Base-by-base conservation (phyloP, 345 rosid species). In the Populus simonii region DNA sequence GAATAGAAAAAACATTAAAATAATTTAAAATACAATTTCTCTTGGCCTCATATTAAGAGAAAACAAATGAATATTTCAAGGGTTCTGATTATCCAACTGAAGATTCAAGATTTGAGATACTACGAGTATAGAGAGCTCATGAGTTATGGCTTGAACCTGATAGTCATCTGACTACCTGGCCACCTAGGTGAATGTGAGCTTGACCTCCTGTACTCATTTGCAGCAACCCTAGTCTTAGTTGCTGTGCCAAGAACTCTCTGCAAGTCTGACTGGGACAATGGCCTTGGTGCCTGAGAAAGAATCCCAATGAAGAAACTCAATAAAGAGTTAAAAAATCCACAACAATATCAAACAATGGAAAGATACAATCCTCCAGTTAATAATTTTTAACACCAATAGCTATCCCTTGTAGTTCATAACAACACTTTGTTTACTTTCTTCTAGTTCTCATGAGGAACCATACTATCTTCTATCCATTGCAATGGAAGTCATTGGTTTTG, bases 51-150 rank as follows among this genome's bases (percentile, higher is more conserved):
- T 49, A 15, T 13, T 47, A 39, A 6, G 72, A 43, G 73, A 63
- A 31, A 63, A 53, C 27, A 27, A 67, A 66, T 57, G 68, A 83
- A 76, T 74, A 51, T 75, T 77, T 86, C 87, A 83, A 51, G 86
- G 75, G 67, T 91, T 93, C 80, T 87, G 92, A 29, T 82, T 72
- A 66, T 91, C 98, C 7, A 92, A 69, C 79, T 85, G 97, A 76
- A 92, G 86, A 80, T 93, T 93, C 80, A 91, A 81, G 63, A 96
- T 77, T 68, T 92, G 99, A 43, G 97, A n/a, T n/a, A n/a, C n/a
- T n/a, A n/a, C n/a, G n/a, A n/a, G n/a, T n/a, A 90, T 49, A 33
- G 97, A 91, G 78, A 95, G 88, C 81, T 94, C 98, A 79, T 75
- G 89, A 29, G 93, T 92, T 3, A 94, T 90, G 51, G 92, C 90